Base-by-base conservation (phyloP, 257 asterid species). In the Nicotiana paniculata region DNA sequence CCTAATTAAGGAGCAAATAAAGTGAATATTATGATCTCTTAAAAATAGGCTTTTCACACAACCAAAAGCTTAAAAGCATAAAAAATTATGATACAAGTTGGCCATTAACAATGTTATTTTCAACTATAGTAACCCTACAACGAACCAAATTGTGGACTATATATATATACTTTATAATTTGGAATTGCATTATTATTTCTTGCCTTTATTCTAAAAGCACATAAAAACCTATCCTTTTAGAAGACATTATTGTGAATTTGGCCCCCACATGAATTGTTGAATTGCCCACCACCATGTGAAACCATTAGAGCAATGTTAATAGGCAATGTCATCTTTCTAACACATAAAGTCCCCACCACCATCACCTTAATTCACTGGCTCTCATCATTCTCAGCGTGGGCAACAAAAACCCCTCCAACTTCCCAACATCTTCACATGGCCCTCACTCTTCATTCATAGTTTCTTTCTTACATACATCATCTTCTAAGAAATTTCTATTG, bases 371-470 rank as follows among this genome's bases (percentile, higher is more conserved):
- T 39, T 26, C 54, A 80, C 16, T 80, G 53, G 5, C 77, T 9
- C 63, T 80, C 65, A 80, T 80, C 72, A 48, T 80, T 80, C 32
- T 15, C 77, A 55, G 83, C 83, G 83, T 80, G 83, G 62, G 76
- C 61, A 74, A 74, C 79, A 74, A 74, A 48, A 9, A 0, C 6
- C 61, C 15, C 43, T 59, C 61, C 62, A 59, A 59, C 75, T 39
- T 61, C 62, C 83, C 76, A 80, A 80, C 77, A 80, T 46, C 6
- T 26, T 39, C 83, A 80, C 83, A 80, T 80, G 83, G 43, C 61
- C 46, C 35, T 79, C 75, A 61, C 82, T 46, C 61, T 35, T 58
- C 59, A 79, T 64, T 79, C 57, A 2, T 37, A 59, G 54, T 39
- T 35, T 59, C 9, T 48, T 79, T 78, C 26, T 58, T 77, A 32